Evolutionary conservation across 306 rosid species (phyloP).

Genomic region (Trifolium pratense): DNA sequence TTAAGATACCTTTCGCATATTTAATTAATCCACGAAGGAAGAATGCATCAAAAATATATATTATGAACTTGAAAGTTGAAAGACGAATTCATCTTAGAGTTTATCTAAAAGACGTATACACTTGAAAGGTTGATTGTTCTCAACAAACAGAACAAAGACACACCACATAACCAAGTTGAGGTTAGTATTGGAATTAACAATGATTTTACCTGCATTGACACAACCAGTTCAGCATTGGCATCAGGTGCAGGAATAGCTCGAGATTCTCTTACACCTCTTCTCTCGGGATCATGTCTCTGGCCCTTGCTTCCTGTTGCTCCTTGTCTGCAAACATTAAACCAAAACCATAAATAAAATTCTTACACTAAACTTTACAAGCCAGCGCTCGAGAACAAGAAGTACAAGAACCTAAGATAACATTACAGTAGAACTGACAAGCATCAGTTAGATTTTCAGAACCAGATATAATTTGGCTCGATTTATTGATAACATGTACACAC

Average conservation of each 20-base stretch:
- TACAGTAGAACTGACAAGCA: constrained; percentile 4
- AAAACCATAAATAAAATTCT: constrained; percentile 29
- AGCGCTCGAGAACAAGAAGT: neutral
- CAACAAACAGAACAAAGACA: constrained; percentile 5
- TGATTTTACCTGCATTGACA: constrained; percentile 88
- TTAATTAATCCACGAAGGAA: constrained; percentile 11
- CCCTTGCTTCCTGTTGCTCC: constrained; percentile 87
- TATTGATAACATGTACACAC: constrained; percentile 10
- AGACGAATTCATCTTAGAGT: neutral
- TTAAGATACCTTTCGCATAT: neutral
- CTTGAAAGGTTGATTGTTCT: neutral
- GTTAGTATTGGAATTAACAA: constrained; percentile 14
- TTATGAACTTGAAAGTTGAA: constrained; percentile 9
- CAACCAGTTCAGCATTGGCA: constrained; percentile 93
- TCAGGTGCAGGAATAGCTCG: constrained; percentile 98
- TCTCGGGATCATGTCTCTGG: constrained; percentile 76
- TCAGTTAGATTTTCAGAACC: constrained; percentile 6
- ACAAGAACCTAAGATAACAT: constrained; percentile 10
- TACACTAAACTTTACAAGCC: constrained; percentile 17
- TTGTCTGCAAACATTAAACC: constrained; percentile 62
- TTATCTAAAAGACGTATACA: neutral
- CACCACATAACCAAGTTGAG: neutral
- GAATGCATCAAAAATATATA: neutral
- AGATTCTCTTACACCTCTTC: constrained; percentile 80
- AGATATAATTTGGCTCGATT: constrained; percentile 7